phyloP scores from a whole-genome alignment of 208 protist species.

The Trichomonas tenax region DNA sequence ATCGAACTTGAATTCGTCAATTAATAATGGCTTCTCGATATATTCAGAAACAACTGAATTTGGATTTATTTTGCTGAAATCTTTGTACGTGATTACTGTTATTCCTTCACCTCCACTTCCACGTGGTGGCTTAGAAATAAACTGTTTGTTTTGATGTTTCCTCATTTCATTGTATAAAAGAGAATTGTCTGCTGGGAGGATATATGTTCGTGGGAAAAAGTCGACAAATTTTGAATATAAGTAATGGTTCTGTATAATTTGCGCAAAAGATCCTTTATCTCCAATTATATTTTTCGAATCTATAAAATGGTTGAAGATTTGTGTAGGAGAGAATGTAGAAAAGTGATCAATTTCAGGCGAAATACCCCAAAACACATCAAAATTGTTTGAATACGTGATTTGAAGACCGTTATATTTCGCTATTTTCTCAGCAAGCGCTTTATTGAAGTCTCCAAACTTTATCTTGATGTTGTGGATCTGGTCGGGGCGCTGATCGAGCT shows the following conservation, averaged over 20 bases:
- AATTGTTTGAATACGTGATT: neutral
- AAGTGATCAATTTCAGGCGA: neutral
- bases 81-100: neutral
- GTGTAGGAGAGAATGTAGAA: no score
- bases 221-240: neutral
- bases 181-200: neutral
- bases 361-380: neutral
- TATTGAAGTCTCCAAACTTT: neutral
- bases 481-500: neutral
- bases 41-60: constrained; percentile 31
- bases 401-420: neutral
- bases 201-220: neutral
- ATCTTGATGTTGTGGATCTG: neutral
- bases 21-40: constrained; percentile 27
- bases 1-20: constrained; percentile 40
- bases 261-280: neutral
- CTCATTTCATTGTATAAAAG: neutral
- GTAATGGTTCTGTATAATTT: neutral
- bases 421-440: neutral
- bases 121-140: neutral
- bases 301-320: neutral
- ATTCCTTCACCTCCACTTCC: neutral
- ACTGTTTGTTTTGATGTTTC: neutral
- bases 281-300: neutral
- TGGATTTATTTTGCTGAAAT: neutral